Conservation (phyloP, 768 basidiomycete species). For the Macrolepiota dolichaula region DNA sequence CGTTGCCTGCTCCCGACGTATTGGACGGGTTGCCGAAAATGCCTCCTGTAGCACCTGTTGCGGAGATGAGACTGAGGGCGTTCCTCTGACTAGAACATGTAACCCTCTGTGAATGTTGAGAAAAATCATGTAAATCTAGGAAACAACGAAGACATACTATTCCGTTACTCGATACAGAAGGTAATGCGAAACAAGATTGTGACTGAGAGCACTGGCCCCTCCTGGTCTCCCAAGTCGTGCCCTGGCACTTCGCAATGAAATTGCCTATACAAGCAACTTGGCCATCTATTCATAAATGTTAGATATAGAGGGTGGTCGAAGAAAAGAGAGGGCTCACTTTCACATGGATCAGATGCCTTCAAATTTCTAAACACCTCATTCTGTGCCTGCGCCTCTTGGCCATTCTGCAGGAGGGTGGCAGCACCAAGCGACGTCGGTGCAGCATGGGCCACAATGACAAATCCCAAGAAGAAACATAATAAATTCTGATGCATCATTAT, state of each 20-base stretch:
- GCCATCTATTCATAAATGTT: conserved; percentile 27
- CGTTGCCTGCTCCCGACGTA: background rate
- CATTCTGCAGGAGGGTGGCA: conserved; percentile 44
- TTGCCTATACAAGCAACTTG: conserved; percentile 42
- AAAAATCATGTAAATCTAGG: background rate
- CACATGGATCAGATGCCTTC: conserved; percentile 40
- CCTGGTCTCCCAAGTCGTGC: conserved; percentile 36
- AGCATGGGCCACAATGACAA: conserved; percentile 22
- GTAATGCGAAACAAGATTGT: conserved; percentile 51
- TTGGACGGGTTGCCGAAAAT: conserved; percentile 23
- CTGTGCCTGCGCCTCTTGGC: conserved; percentile 44
- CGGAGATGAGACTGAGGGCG: conserved; percentile 41
- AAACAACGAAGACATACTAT: conserved; percentile 32
- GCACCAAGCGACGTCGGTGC: conserved; percentile 36
- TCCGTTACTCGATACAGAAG: conserved; percentile 37
- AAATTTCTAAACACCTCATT: conserved; percentile 44
- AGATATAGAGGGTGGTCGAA: background rate
- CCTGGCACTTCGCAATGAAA: conserved; percentile 36
- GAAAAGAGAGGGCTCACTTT: conserved; percentile 26
- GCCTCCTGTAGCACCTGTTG: conserved; percentile 44
- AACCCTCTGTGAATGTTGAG: conserved; percentile 30
- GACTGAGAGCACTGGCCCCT: conserved; percentile 29
- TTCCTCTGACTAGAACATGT: conserved; percentile 50
- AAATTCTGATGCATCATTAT: conserved; percentile 1
- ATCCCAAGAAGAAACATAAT: conserved; percentile 20